Conservation (phyloP, 768 basidiomycete genomes). For the Leccinum sublutescens region DNA sequence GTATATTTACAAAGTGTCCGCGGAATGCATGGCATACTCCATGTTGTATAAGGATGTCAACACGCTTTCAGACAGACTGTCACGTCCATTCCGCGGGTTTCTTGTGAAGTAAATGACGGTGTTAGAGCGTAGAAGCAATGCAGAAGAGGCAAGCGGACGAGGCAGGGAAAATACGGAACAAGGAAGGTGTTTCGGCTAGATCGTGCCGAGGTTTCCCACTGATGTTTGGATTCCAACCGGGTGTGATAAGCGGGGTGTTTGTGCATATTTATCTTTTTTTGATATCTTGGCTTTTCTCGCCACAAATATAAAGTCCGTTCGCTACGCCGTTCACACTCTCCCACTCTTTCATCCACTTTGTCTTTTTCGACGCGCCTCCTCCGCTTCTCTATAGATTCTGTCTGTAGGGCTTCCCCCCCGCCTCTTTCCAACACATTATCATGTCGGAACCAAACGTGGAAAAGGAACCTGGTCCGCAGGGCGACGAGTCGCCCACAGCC, state of each 20-base stretch:
- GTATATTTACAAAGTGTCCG: neutral
- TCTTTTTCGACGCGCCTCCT: constrained; percentile 8
- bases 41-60: neutral
- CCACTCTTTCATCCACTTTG: constrained; percentile 30
- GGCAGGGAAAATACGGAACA: constrained; percentile 24
- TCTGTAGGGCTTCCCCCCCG: constrained; percentile 28
- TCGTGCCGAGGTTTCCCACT: constrained; percentile 26
- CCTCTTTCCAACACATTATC: neutral
- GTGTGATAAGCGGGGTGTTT: constrained; percentile 29
- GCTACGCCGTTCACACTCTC: constrained; percentile 28
- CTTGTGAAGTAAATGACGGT: constrained; percentile 5
- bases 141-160: neutral
- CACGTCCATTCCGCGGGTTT: neutral
- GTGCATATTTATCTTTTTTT: constrained; percentile 22
- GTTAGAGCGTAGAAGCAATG: constrained; percentile 16
- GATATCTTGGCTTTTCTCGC: constrained; percentile 26
- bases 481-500: constrained; percentile 41
- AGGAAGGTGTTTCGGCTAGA: constrained; percentile 9
- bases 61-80: neutral
- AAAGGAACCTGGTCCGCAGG: constrained; percentile 66
- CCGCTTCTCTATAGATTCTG: constrained; percentile 23
- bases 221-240: constrained; percentile 22
- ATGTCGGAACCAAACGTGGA: constrained; percentile 46
- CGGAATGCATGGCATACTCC: neutral
- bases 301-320: constrained; percentile 36